Conservation (phyloP, 495 filamentous ascomycete species). For the Pyrenopolyporus hunteri region DNA sequence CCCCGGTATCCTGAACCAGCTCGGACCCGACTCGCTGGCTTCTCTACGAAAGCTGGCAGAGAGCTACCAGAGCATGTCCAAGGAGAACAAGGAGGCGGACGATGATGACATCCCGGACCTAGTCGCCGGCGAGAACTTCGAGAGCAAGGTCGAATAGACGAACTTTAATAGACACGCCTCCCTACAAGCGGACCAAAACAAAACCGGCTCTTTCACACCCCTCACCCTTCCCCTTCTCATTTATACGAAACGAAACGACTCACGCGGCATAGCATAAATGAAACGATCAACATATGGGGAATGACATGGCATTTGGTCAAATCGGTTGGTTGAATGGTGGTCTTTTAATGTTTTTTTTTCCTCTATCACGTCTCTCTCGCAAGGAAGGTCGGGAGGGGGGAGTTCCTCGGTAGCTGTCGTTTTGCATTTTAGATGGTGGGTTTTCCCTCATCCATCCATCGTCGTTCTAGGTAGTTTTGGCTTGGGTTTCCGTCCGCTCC, state of each 20-base stretch:
- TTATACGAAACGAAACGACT: constrained; percentile 28
- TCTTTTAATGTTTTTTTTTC: constrained; percentile 16
- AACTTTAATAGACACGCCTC: constrained; percentile 9
- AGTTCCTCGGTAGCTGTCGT: constrained; percentile 32
- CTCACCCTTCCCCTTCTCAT: neutral
- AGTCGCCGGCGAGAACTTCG: constrained; percentile 95
- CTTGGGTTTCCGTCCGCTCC: constrained; percentile 2
- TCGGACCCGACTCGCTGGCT: constrained; percentile 96
- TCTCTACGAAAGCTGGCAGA: constrained; percentile 97
- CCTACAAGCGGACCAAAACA: constrained; percentile 19
- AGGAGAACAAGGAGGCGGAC: constrained; percentile 83
- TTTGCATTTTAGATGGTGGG: constrained; percentile 17
- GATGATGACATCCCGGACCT: constrained; percentile 95
- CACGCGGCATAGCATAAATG: constrained; percentile 3
- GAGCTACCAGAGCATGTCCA: constrained; percentile 99
- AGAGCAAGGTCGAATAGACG: constrained; percentile 88
- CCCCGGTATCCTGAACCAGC: constrained; percentile 98
- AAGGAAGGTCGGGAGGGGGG: constrained; percentile 28
- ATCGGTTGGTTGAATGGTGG: constrained; percentile 21
- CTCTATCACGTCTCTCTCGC: constrained; percentile 1
- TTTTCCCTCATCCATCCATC: neutral
- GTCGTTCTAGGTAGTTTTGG: constrained; percentile 32
- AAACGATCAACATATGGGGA: constrained; percentile 13
- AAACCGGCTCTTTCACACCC: neutral
- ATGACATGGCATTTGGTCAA: constrained; percentile 35